A percentile compares a stretch with the other conserved stretches of the same genome.
Evolutionary conservation across 768 basidiomycete species (phyloP).

Genomic region (Lactarius psammicola): DNA sequence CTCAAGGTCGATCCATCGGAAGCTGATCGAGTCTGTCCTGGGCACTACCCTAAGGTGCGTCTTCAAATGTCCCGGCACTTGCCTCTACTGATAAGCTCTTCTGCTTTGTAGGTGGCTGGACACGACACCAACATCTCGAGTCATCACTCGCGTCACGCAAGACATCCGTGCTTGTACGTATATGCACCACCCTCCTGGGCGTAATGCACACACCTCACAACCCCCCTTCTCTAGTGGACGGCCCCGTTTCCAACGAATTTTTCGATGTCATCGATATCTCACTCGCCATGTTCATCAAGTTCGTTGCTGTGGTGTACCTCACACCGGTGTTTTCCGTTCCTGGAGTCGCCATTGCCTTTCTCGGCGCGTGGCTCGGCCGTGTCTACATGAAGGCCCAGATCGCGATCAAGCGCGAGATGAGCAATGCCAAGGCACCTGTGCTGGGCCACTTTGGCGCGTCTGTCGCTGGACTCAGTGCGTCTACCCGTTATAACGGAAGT

Average conservation of each 20-base stretch:
- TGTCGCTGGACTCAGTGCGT: conserved; percentile 47
- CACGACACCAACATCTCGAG: conserved; percentile 50
- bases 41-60: conserved; percentile 62
- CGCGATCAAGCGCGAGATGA: conserved; percentile 56
- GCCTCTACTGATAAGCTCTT: background rate
- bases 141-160: conserved; percentile 64
- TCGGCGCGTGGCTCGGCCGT: conserved; percentile 45
- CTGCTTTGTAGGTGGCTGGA: conserved; percentile 45
- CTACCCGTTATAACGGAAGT: too few relatives aligned
- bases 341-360: conserved; percentile 36
- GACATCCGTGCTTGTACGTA: conserved; percentile 49
- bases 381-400: conserved; percentile 57
- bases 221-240: conserved; percentile 36
- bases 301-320: conserved; percentile 40
- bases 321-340: conserved; percentile 44
- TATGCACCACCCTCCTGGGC: background rate
- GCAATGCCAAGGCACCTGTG: conserved; percentile 48
- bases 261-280: conserved; percentile 35
- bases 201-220: background rate
- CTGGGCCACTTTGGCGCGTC: conserved; percentile 54
- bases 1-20: conserved; percentile 51
- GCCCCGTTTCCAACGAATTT: conserved; percentile 34
- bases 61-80: conserved; percentile 27
- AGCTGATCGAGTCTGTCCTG: conserved; percentile 52
- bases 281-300: conserved; percentile 37